A percentile compares a stretch with the other conserved stretches of the same genome.
phyloP scores from a whole-genome alignment of 768 basidiomycete species.

The Lepiota venenata region DNA sequence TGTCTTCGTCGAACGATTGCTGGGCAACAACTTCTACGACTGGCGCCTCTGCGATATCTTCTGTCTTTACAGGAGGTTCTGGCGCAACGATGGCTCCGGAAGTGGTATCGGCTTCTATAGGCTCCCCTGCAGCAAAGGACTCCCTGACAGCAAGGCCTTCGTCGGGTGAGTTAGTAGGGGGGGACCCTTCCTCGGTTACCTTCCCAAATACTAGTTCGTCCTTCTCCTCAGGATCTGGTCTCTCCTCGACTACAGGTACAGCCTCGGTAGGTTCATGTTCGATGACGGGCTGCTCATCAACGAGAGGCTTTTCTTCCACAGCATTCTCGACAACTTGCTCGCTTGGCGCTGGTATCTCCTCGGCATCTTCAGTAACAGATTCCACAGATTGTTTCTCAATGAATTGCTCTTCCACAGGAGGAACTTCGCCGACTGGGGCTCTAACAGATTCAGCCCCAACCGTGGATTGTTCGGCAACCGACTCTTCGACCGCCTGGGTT shows the following conservation, averaged over 20 bases:
- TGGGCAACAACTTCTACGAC: background rate
- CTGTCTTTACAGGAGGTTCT: background rate
- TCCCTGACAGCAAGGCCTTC: background rate
- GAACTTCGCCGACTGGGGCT: background rate
- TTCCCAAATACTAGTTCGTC: background rate
- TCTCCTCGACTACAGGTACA: background rate
- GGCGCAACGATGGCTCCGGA: slow-evolving; percentile 9
- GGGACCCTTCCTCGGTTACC: background rate
- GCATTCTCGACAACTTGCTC: background rate
- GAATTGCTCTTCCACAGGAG: background rate
- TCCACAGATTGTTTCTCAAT: background rate
- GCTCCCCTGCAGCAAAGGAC: background rate
- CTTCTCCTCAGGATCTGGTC: background rate
- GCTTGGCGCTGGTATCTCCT: background rate
- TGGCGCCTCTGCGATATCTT: background rate
- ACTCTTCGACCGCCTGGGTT: background rate
- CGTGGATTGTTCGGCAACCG: background rate
- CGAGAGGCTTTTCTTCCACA: background rate
- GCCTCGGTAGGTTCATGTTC: background rate
- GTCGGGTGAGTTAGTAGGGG: background rate
- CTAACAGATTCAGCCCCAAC: background rate
- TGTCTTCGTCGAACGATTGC: background rate
- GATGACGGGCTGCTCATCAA: background rate
- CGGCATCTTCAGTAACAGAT: background rate
- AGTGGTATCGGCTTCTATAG: slow-evolving; percentile 7